Evolutionary conservation across 208 protist genomes (phyloP).

Genomic region (Trypanosoma brucei): DNA sequence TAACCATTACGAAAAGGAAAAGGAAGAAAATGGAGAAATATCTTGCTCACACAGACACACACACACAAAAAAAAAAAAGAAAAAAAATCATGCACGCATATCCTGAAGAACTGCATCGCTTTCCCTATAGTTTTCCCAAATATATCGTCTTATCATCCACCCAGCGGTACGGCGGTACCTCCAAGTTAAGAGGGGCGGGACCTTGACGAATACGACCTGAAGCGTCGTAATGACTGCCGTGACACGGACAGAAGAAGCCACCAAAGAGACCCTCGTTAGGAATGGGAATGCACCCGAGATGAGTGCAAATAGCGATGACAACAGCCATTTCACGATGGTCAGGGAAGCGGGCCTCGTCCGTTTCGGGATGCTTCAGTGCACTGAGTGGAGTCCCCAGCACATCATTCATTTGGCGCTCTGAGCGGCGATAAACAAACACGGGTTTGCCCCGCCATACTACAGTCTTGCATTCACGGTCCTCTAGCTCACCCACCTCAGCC

Average conservation of each 20-base stretch:
- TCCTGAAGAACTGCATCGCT: not conserved
- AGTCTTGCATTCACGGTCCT: slow-evolving; percentile 88
- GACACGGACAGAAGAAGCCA: slow-evolving; percentile 99
- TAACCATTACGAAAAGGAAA: too few species aligned
- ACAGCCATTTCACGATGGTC: slow-evolving; percentile 92
- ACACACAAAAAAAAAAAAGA: slow-evolving; percentile 1
- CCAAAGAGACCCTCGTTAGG: slow-evolving; percentile 94
- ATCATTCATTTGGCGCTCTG: slow-evolving; percentile 92
- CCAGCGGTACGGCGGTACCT: slow-evolving; percentile 97
- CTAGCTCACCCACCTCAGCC: slow-evolving; percentile 93
- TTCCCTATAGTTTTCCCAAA: slow-evolving; percentile 88
- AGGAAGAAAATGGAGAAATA: too few species aligned
- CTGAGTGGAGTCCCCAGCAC: slow-evolving; percentile 67
- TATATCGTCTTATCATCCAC: slow-evolving; percentile 91
- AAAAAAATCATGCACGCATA: not conserved
- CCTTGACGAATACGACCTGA: slow-evolving; percentile 97
- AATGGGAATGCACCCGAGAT: slow-evolving; percentile 98
- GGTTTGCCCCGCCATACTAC: slow-evolving; percentile 99
- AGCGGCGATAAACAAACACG: slow-evolving; percentile 96
- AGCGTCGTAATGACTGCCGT: slow-evolving; percentile 98
- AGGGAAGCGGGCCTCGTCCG: slow-evolving; percentile 89
- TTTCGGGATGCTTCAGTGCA: slow-evolving; percentile 94
- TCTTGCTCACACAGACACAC: too few species aligned
- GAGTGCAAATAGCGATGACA: slow-evolving; percentile 98
- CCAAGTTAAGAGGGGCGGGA: slow-evolving; percentile 98